phyloP scores from a whole-genome alignment of 2,329 filamentous ascomycete genomes.

The Nothophoma quercina region DNA sequence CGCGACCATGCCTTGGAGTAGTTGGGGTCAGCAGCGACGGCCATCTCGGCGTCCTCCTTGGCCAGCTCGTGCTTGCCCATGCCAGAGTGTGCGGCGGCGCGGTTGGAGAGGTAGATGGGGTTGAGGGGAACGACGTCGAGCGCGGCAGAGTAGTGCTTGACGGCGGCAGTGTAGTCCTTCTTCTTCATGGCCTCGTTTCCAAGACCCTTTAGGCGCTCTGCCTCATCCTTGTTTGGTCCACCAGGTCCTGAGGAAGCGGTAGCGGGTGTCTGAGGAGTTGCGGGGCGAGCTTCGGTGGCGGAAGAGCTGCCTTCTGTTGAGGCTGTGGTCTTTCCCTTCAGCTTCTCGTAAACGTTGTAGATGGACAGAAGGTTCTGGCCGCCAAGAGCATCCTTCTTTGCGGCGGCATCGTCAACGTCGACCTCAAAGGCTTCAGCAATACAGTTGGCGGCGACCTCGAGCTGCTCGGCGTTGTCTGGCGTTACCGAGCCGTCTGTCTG shows the following conservation, averaged over 20 bases:
- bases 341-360: slow-evolving; percentile 95
- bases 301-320: slow-evolving; percentile 54
- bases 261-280: slow-evolving; percentile 50
- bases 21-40: slow-evolving; percentile 83
- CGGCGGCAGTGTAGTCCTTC: slow-evolving; percentile 85
- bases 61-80: slow-evolving; percentile 84
- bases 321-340: slow-evolving; percentile 70
- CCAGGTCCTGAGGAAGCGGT: slow-evolving; percentile 43
- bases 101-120: slow-evolving; percentile 97
- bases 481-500: slow-evolving; percentile 87
- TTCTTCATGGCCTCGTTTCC: slow-evolving; percentile 95
- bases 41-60: slow-evolving; percentile 86
- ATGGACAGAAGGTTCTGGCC: slow-evolving; percentile 88
- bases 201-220: slow-evolving; percentile 85
- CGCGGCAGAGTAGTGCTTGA: slow-evolving; percentile 88
- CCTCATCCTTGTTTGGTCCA: slow-evolving; percentile 74
- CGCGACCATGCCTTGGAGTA: slow-evolving; percentile 99
- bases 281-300: slow-evolving; percentile 51
- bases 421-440: slow-evolving; percentile 96
- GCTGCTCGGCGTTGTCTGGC: slow-evolving; percentile 87
- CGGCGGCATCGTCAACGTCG: slow-evolving; percentile 77
- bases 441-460: slow-evolving; percentile 93
- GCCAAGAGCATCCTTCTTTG: slow-evolving; percentile 79
- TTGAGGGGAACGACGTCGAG: slow-evolving; percentile 82
- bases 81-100: slow-evolving; percentile 90